phyloP scores from a whole-genome alignment of 192 early-diverging fungal genomes.

The Coemansia sp. region DNA sequence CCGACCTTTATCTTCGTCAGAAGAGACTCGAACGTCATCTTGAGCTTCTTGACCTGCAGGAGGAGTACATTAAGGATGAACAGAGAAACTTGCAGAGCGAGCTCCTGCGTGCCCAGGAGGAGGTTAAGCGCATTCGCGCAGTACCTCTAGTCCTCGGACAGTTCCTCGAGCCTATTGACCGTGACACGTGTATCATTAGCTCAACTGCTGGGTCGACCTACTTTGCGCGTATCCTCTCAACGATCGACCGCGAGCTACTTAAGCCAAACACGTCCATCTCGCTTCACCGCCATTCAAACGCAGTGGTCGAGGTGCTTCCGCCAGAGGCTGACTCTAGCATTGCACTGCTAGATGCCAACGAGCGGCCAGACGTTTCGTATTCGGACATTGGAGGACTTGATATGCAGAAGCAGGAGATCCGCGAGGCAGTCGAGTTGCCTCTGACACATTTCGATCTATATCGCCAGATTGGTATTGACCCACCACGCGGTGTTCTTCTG shows the following conservation, averaged over 20 bases:
- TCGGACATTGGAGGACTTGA: conserved; percentile 83
- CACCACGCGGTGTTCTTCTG: conserved; percentile 95
- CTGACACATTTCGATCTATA: conserved; percentile 98
- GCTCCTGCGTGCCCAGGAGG: conserved; percentile 90
- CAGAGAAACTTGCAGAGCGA: conserved; percentile 96
- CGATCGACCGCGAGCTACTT: conserved; percentile 94
- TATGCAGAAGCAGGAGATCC: conserved; percentile 89
- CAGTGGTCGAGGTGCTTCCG: conserved; percentile 94
- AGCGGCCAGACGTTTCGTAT: conserved; percentile 80
- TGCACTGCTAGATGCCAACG: conserved; percentile 74
- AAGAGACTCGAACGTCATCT: conserved; percentile 94
- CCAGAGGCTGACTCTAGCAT: conserved; percentile 94
- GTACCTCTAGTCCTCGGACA: conserved; percentile 99
- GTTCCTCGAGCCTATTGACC: conserved; percentile 96
- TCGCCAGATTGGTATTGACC: conserved; percentile 97
- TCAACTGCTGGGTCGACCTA: conserved; percentile 91
- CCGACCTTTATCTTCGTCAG: conserved; percentile 88
- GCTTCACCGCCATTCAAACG: conserved; percentile 95
- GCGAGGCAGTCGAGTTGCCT: conserved; percentile 97
- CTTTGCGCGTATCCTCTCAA: conserved; percentile 91
- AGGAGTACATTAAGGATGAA: conserved; percentile 99
- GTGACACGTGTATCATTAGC: conserved; percentile 91
- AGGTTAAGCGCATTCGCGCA: conserved; percentile 97
- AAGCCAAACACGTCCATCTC: conserved; percentile 94
- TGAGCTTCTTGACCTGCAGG: conserved; percentile 94